Evolutionary conservation across 2,329 filamentous ascomycete species (phyloP).

Genomic region (Fusarium euwallaceae): DNA sequence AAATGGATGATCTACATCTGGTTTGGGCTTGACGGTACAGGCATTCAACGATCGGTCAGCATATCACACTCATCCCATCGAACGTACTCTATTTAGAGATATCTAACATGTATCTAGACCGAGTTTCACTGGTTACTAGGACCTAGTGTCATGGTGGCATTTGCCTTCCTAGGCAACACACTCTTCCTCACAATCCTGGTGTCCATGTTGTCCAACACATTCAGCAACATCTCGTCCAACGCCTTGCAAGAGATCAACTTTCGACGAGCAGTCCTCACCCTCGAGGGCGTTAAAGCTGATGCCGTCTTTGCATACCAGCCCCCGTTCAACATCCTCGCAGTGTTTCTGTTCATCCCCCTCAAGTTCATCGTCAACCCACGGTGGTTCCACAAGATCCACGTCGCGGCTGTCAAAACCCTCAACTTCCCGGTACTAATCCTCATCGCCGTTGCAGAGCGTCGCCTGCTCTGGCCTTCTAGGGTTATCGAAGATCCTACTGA

Average conservation of each 20-base stretch:
- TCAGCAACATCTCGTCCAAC: conserved; percentile 81
- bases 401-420: conserved; percentile 78
- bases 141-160: conserved; percentile 83
- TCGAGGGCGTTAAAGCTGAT: conserved; percentile 88
- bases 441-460: conserved; percentile 79
- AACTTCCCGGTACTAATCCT: conserved; percentile 81
- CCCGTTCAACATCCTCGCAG: conserved; percentile 85
- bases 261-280: conserved; percentile 82
- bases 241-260: conserved; percentile 88
- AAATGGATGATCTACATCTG: conserved; percentile 97
- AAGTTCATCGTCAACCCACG: conserved; percentile 83
- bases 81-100: background rate
- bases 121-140: conserved; percentile 86
- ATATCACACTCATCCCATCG: background rate
- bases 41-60: conserved; percentile 69
- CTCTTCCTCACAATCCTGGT: conserved; percentile 91
- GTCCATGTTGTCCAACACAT: conserved; percentile 88
- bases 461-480: conserved; percentile 69
- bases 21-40: conserved; percentile 85
- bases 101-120: conserved; percentile 54
- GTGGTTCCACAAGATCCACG: conserved; percentile 93
- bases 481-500: conserved; percentile 27
- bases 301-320: conserved; percentile 86
- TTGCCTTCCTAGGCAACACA: conserved; percentile 88
- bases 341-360: conserved; percentile 80